Evolutionary conservation across 768 basidiomycete genomes (phyloP), one percentile per base, ranked within the genome.

Genomic region (Hemileccinum rubropunctum): DNA sequence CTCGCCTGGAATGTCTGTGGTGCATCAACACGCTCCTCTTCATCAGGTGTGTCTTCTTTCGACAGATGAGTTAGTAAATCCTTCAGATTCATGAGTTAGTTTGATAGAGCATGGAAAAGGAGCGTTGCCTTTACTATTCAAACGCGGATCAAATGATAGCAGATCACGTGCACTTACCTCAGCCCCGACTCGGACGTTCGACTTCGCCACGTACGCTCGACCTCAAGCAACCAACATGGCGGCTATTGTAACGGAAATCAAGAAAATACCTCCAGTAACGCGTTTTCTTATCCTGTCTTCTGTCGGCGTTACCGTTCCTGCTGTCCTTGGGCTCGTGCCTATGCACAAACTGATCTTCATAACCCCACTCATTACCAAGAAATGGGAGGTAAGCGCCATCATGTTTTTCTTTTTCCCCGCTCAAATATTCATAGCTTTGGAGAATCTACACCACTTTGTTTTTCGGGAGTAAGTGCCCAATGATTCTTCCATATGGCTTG

Each of bases 181-280:
- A 30, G 11, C 2, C 28, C 28, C 9, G 27, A n/a, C n/a, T n/a
- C n/a, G n/a, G n/a, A n/a, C n/a, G n/a, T n/a, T n/a, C n/a, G n/a
- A n/a, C 3, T 23, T 3, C 23, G 23, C 23, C 36, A 37, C 36
- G 36, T 37, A 11, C n/a, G 40, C 26, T 13, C 21, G 7, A 40
- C 39, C 13, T 45, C 4, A 10, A 9, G 21, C 37, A 14, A 49
- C 37, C 48, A 50, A 45, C n/a, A 81, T 81, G 80, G 69, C 76
- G 44, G 69, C 72, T 15, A 60, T 83, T 33, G 20, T 76, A 3
- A 73, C 78, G 18, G 86, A 91, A 71, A 67, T 92, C 45, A 80
- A 75, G 58, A 91, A 90, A 71, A 88, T 93, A 1, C 91, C 91
- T 0, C 86, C 86, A 30, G 84, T 94, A 33, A 92, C 91, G 6